Base-by-base conservation (phyloP, 352 stramenopile species). In the Blastocystis sp. region DNA sequence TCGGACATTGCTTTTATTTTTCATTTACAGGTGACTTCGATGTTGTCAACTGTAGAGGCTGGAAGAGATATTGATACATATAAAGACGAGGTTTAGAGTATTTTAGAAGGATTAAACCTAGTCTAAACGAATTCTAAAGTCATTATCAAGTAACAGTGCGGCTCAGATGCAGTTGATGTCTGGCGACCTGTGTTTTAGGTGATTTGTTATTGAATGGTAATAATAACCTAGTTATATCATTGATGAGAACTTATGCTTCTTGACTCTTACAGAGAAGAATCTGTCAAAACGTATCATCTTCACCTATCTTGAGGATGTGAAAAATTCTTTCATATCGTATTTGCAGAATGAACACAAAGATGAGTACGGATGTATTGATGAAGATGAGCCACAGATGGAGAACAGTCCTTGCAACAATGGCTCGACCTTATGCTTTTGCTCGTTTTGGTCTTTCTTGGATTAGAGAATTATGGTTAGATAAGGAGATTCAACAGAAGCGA, bases 211-310 rank as follows among this genome's bases (percentile, higher is more conserved):
- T 11, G n/a, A 9, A 9, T 6, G 0, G 11, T 7, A n/a, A 5
- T 85, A 6, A 49, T 4, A 11, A n/a, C 7, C 21, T 77, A 86
- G 75, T 21, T 86, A 86, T 32, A 49, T 75, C 21, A 86, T 86
- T 35, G 49, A 86, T 57, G 75, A 86, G 37, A 86, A 86, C 61
- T 21, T 86, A 43, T 86, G 75, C 42, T 86, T 75, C 39, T 57
- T 86, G 61, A 86, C 75, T 3, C 42, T 86, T 42, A 86, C 52
- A 35, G 75, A 86, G 42, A 86, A 86, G 75, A 86, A 71, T 49
- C n/a, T 71, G 42, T 66, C 54, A n/a, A 86, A 86, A 49, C 57
- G 61, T 4, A 29, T 39, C 0, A 75, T 71, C 61, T 86, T 86
- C 52, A 32, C 75, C 6, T 86, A 46, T 52, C 24, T 86, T 24